phyloP scores from a whole-genome alignment of 345 rosid species.

The Salix viminalis region DNA sequence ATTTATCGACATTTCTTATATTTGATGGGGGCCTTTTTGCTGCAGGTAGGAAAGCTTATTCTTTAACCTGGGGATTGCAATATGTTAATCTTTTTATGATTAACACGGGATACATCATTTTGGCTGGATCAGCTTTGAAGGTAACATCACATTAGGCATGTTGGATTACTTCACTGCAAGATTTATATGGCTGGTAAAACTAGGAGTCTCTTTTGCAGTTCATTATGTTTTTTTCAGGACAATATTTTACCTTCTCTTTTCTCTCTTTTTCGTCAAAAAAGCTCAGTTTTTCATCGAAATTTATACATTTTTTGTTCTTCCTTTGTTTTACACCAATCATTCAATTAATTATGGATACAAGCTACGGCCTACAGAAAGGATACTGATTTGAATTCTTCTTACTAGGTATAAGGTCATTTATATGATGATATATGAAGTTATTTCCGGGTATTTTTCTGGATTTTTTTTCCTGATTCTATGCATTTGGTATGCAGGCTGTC shows the following conservation, averaged over 20 bases:
- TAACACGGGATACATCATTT: conserved; percentile 46
- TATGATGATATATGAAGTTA: neutral
- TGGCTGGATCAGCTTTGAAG: conserved; percentile 72
- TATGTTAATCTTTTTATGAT: conserved; percentile 56
- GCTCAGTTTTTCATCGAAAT: neutral
- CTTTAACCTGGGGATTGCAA: conserved; percentile 44
- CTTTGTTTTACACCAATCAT: neutral
- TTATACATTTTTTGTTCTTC: neutral
- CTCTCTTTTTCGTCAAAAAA: neutral
- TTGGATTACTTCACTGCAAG: neutral
- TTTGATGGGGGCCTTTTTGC: neutral
- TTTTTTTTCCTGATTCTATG: neutral
- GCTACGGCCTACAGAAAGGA: neutral
- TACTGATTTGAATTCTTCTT: neutral
- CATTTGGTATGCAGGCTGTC: conserved; percentile 41
- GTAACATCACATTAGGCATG: conserved; percentile 25
- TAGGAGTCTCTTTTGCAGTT: neutral
- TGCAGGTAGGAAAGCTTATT: conserved; percentile 18
- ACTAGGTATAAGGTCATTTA: neutral
- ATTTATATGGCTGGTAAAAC: neutral
- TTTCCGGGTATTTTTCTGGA: neutral
- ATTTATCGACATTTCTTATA: neutral
- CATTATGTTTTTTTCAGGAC: neutral
- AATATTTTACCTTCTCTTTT: neutral
- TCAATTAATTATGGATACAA: neutral